phyloP scores from a whole-genome alignment of 768 basidiomycete species.

The Serendipita sp. region DNA sequence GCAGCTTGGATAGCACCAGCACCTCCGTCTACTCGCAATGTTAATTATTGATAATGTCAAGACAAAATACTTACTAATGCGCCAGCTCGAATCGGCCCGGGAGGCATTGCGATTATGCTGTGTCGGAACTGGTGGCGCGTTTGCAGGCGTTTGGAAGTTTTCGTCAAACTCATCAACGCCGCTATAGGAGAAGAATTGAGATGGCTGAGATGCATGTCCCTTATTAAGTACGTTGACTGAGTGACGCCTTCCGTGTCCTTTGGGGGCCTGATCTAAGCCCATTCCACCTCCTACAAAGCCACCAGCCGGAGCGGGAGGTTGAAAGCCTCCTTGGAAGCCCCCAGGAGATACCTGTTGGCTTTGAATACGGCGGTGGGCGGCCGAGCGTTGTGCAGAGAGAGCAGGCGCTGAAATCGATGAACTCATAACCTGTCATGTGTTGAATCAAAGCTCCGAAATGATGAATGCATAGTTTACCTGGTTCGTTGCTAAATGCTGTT shows the following conservation, averaged over 20 bases:
- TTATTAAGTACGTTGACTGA: constrained; percentile 88
- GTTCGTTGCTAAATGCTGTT: constrained; percentile 79
- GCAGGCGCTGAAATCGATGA: constrained; percentile 66
- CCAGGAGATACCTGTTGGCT: constrained; percentile 52
- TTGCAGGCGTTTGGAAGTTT: constrained; percentile 46
- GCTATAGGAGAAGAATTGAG: constrained; percentile 18
- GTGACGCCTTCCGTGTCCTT: constrained; percentile 77
- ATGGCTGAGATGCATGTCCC: constrained; percentile 16
- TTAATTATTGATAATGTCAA: not conserved
- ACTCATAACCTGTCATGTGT: constrained; percentile 36
- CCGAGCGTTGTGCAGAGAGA: constrained; percentile 27
- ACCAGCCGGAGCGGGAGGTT: constrained; percentile 2
- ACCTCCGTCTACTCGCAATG: constrained; percentile 42
- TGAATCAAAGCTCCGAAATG: not conserved
- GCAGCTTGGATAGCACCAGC: constrained; percentile 40
- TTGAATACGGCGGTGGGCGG: constrained; percentile 65
- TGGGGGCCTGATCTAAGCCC: constrained; percentile 52
- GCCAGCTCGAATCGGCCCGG: constrained; percentile 72
- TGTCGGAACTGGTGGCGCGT: constrained; percentile 42
- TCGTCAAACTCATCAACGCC: constrained; percentile 55
- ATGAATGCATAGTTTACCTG: constrained; percentile 33
- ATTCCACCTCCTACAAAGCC: constrained; percentile 22
- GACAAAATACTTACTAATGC: constrained; percentile 49
- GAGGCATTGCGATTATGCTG: constrained; percentile 42
- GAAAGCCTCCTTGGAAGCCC: constrained; percentile 26